A percentile compares a stretch with the other conserved stretches of the same genome.
phyloP scores from a whole-genome alignment of 2,329 filamentous ascomycete genomes.

The Nothopassalora personata region DNA sequence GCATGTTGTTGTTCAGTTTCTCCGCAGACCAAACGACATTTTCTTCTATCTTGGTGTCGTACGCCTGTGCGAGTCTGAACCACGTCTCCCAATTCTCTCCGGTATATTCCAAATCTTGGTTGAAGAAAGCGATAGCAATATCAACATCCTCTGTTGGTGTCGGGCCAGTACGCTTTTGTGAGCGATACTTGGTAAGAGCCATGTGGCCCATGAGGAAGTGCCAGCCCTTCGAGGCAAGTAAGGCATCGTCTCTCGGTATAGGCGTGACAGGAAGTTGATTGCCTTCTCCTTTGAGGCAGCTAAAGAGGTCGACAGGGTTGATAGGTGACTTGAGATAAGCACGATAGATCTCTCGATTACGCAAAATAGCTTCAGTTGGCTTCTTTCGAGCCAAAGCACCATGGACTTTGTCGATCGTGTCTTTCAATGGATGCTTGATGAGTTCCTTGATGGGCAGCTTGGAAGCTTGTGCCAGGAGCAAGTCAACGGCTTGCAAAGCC shows the following conservation, averaged over 20 bases:
- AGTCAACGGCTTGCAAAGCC: conserved; percentile 75
- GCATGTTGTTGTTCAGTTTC: conserved; percentile 79
- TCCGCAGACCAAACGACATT: conserved; percentile 83
- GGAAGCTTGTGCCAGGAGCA: conserved; percentile 73
- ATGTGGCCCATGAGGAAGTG: conserved; percentile 88
- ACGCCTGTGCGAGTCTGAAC: conserved; percentile 82
- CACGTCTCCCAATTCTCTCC: conserved; percentile 82
- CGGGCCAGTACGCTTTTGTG: conserved; percentile 65
- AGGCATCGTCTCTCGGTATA: conserved; percentile 59
- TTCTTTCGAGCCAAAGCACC: conserved; percentile 74
- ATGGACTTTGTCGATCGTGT: conserved; percentile 88
- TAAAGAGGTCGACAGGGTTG: conserved; percentile 72
- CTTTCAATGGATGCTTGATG: conserved; percentile 83
- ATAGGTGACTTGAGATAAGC: conserved; percentile 78
- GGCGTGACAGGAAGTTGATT: conserved; percentile 63
- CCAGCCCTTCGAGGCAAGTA: conserved; percentile 77
- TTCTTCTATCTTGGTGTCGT: conserved; percentile 83
- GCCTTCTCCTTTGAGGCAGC: conserved; percentile 72
- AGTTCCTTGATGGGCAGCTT: conserved; percentile 86
- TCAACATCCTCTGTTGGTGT: conserved; percentile 79
- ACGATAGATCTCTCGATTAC: conserved; percentile 79
- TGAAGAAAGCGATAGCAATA: conserved; percentile 71
- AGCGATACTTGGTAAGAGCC: conserved; percentile 77
- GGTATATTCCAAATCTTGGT: conserved; percentile 76
- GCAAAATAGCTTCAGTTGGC: conserved; percentile 70